phyloP scores from a whole-genome alignment of 768 basidiomycete genomes.

The Tricholoma terreum region DNA sequence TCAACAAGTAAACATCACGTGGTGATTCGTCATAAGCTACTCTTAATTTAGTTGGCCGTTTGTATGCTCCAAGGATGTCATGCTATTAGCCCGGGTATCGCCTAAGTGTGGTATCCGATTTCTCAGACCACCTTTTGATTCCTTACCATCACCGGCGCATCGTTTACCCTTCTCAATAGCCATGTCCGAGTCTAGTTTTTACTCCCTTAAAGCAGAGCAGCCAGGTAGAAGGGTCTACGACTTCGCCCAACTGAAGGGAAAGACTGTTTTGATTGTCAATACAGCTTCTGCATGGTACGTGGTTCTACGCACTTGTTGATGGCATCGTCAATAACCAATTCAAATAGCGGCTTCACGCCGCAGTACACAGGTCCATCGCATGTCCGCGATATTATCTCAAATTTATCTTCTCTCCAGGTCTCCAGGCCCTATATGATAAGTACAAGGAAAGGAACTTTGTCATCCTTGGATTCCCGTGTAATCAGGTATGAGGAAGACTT shows the following conservation, averaged over 20 bases:
- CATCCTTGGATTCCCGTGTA: constrained; percentile 90
- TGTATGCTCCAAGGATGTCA: not conserved
- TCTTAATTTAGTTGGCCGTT: too few relatives aligned
- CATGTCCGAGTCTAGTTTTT: constrained; percentile 40
- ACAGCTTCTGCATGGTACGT: constrained; percentile 71
- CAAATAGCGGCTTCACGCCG: constrained; percentile 72
- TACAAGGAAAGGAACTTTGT: constrained; percentile 74
- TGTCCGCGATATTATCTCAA: not conserved
- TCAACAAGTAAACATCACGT: too few relatives aligned
- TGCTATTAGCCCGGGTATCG: constrained; percentile 17
- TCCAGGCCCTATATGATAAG: constrained; percentile 78
- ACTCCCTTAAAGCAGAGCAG: constrained; percentile 64
- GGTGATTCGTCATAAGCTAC: too few relatives aligned
- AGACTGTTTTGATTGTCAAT: constrained; percentile 77
- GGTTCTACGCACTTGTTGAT: not conserved
- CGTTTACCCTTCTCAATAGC: constrained; percentile 4
- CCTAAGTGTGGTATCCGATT: constrained; percentile 25
- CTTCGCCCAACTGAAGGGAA: constrained; percentile 71
- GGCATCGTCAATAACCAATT: not conserved
- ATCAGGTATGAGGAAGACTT: constrained; percentile 50
- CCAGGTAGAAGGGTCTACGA: constrained; percentile 54
- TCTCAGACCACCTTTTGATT: constrained; percentile 21
- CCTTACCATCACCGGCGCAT: not conserved
- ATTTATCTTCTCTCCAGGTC: constrained; percentile 39
- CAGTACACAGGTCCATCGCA: constrained; percentile 59